These are phyloP conservation scores for Fusarium veterinarium DNA, from an alignment of 2,329 filamentous ascomycete genomes.

Conservation along the genomic window DNA sequence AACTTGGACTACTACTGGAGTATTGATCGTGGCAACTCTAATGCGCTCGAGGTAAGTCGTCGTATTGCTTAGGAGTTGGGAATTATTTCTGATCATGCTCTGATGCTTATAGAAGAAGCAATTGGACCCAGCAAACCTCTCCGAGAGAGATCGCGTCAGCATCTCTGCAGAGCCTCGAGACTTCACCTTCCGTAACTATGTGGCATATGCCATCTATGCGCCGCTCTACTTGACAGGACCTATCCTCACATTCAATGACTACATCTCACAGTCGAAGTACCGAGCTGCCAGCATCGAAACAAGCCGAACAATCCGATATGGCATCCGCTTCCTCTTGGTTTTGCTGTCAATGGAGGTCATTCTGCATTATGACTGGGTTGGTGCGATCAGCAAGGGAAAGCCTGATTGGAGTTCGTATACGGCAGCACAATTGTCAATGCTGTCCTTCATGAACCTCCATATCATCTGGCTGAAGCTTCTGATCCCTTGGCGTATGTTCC, in stretches of 20 bases:
- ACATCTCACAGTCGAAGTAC: constrained; percentile 86
- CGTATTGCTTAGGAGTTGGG: background rate
- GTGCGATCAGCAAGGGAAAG: constrained; percentile 85
- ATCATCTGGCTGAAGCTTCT: constrained; percentile 98
- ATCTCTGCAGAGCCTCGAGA: constrained; percentile 78
- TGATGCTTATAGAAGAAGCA: constrained; percentile 96
- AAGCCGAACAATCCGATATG: constrained; percentile 82
- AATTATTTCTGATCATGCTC: constrained; percentile 46
- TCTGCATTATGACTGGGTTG: constrained; percentile 91
- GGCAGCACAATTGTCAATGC: constrained; percentile 85
- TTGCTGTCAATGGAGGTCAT: constrained; percentile 91
- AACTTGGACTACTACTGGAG: constrained; percentile 98
- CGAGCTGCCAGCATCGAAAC: constrained; percentile 75
- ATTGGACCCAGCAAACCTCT: constrained; percentile 86
- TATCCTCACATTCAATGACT: constrained; percentile 98
- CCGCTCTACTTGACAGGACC: constrained; percentile 93
- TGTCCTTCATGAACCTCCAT: constrained; percentile 96
- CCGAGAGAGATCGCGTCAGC: constrained; percentile 86
- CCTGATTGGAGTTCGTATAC: constrained; percentile 88
- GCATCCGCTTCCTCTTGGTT: constrained; percentile 80
- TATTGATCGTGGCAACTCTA: constrained; percentile 70
- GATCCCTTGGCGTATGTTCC: constrained; percentile 97
- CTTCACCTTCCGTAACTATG: constrained; percentile 85
- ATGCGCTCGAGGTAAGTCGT: constrained; percentile 80
- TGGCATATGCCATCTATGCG: constrained; percentile 90